Conservation (phyloP, 768 basidiomycete genomes). For the Suillus tomentosus region DNA sequence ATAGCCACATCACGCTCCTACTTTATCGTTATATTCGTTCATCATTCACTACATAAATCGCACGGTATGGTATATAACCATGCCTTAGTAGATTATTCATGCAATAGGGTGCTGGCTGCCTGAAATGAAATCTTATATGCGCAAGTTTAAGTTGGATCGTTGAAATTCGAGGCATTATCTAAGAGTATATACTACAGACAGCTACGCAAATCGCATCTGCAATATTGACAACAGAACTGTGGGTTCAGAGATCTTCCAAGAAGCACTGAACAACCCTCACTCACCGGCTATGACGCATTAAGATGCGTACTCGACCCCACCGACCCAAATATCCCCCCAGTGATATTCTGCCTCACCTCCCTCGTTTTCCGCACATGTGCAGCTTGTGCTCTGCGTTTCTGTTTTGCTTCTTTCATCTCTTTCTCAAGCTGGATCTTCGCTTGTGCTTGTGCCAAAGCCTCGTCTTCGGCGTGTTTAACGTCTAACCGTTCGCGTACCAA, state of each 20-base stretch:
- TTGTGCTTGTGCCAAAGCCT: conserved; percentile 7
- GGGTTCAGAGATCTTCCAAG: background rate
- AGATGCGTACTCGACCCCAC: background rate
- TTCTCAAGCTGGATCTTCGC: conserved; percentile 8
- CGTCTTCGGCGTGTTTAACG: conserved; percentile 16
- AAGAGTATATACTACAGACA: background rate
- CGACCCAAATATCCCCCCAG: conserved; percentile 10
- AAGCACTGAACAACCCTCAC: background rate
- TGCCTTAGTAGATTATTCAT: background rate
- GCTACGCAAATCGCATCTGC: background rate
- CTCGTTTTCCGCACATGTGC: background rate
- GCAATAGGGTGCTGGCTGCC: background rate
- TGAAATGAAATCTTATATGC: background rate
- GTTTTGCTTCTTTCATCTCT: conserved; percentile 8
- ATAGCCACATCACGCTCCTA: background rate
- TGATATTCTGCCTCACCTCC: background rate
- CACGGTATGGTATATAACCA: background rate
- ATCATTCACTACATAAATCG: background rate
- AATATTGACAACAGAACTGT: background rate
- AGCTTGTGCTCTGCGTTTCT: background rate
- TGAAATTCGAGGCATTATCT: background rate
- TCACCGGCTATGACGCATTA: conserved; percentile 1
- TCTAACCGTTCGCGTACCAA: conserved; percentile 37
- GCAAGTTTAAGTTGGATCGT: background rate
- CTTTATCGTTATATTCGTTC: background rate